phyloP scores from a whole-genome alignment of 169 alveolate species.

The Cryptosporidium ubiquitum region DNA sequence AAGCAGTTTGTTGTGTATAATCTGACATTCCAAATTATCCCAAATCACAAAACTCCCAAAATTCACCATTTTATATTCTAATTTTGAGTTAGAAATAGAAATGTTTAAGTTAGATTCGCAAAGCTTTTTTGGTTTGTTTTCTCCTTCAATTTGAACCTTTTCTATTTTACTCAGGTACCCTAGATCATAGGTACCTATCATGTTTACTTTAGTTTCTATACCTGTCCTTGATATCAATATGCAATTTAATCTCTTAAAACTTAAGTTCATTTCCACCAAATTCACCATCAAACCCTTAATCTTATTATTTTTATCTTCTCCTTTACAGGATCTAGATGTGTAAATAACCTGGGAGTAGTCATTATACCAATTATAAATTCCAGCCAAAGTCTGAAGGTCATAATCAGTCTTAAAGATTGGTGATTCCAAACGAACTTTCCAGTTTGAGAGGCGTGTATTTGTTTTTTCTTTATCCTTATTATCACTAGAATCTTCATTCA shows the following conservation, averaged over 20 bases:
- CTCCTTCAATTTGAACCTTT: neutral
- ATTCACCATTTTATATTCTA: neutral
- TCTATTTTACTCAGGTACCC: neutral
- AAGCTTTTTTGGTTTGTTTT: neutral
- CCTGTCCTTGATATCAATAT: neutral
- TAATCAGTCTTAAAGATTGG: slow-evolving; percentile 4
- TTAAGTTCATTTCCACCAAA: neutral
- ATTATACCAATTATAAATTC: slow-evolving; percentile 13
- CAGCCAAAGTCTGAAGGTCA: neutral
- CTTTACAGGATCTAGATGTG: neutral
- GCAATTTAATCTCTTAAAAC: neutral
- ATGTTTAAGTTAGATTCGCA: neutral
- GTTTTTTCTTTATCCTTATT: neutral
- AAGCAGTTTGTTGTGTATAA: neutral
- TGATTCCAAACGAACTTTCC: slow-evolving; percentile 18
- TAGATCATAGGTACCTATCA: neutral
- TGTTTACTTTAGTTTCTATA: neutral
- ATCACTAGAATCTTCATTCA: neutral
- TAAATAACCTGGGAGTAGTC: neutral
- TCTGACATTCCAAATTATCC: slow-evolving; percentile 31
- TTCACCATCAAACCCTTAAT: neutral
- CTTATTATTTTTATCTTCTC: neutral
- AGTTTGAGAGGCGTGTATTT: neutral
- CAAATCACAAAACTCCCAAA: slow-evolving; percentile 17
- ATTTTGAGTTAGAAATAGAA: neutral